Base-by-base conservation (phyloP, 2,329 filamentous ascomycete genomes). In the Colletotrichum sp. region DNA sequence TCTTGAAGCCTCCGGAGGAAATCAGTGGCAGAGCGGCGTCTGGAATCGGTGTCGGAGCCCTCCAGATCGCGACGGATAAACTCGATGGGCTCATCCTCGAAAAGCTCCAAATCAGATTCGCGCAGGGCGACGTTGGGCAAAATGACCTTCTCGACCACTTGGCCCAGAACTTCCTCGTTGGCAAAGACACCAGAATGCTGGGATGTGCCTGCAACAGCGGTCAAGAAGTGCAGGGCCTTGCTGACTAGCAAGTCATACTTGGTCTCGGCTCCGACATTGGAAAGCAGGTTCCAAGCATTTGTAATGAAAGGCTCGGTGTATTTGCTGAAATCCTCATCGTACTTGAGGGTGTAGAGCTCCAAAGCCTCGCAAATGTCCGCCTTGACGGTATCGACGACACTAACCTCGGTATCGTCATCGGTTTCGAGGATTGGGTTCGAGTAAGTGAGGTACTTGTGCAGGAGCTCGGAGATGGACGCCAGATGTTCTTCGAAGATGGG, bases 51-150 rank as follows among this genome's bases (percentile, higher is more conserved):
- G 84, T 99, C 97, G 3, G 97, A 98, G 8, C 97, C 97, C 84
- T 99, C 97, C 64, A 99, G 89, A 84, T 99, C 97, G 81, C 96
- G 92, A 78, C 97, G 92, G 82, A 99, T 99, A 83, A 98, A 99
- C 84, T 99, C 97, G 79, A 99, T 99, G 0, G 97, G 97, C 87
- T 99, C 98, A 83, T 99, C 98, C 83, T 99, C 97, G 80, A 99
- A 99, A 79, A 98, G 90, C 84, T 99, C 97, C 71, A 98, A 91
- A 79, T 99, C 98, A 1, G 96, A 97, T 81, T 98, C 97, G 79
- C 98, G 93, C 76, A 99, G 88, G 18, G 94, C 94, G 75, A 99
- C 92, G 81, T 99, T 99, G 12, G 97, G 96, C 78, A 99, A 87
- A 72, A 99, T 95, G 75, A 99, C 97, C 86, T 98, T 98, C 84